These are phyloP conservation scores for Cetraspora pellucida DNA, from an alignment of 192 early-diverging fungal species.

Conservation along the genomic window DNA sequence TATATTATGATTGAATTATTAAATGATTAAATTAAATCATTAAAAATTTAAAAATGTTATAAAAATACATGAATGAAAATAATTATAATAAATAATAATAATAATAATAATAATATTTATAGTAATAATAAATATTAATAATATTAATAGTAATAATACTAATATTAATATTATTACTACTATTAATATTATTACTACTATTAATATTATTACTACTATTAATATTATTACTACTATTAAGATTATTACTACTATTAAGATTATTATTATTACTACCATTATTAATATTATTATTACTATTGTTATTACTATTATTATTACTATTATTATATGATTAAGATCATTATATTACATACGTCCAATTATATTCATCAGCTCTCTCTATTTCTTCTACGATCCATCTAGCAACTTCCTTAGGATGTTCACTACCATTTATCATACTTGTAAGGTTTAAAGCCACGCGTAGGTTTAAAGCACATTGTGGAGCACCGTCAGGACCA, in stretches of 20 bases:
- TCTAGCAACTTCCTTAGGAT: conserved; percentile 30
- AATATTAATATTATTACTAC: no score
- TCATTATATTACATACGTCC: conserved; percentile 23
- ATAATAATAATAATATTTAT: no score
- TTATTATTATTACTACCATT: no score
- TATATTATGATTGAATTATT: neutral
- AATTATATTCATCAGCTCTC: conserved; percentile 33
- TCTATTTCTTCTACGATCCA: conserved; percentile 35
- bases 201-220: no score
- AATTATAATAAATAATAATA: neutral
- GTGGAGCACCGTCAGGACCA: conserved; percentile 14
- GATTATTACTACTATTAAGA: no score
- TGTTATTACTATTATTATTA: neutral
- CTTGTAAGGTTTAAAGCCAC: conserved; percentile 18
- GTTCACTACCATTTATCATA: conserved; percentile 23
- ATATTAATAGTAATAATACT: no score
- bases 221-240: no score
- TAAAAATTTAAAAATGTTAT: neutral
- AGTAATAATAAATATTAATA: no score
- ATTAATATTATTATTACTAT: no score
- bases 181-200: no score
- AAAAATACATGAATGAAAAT: neutral
- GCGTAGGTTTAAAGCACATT: conserved; percentile 15
- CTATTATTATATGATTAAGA: neutral
- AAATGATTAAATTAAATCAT: neutral